Evolutionary conservation across 306 rosid genomes (phyloP), one percentile per base, ranked within the genome.

Genomic region (Lathyrus oleraceus): DNA sequence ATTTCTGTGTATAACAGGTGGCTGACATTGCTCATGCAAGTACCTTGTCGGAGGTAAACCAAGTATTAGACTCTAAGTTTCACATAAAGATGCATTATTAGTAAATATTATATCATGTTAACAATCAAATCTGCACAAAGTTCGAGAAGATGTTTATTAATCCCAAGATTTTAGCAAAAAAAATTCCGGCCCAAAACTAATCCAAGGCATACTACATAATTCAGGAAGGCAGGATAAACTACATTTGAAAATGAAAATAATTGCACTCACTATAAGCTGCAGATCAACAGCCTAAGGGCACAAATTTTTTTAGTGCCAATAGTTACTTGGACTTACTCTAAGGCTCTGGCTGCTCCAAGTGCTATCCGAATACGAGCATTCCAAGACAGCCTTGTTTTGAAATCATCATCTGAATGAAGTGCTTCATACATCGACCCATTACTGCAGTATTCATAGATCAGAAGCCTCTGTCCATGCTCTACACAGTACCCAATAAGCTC

Each of bases 271-370:
- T 57, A 25, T 57, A 57, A 56, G 62, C 39, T 27, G n/a, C 62
- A 13, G 28, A 14, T 56, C 38, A 17, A 61, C 3, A 10, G 20
- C 48, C 32, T 15, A 0, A 0, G 49, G 52, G 30, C n/a, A 59
- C 36, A 8, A 17, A 11, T 51, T 56, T 42, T 76, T 64, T 21
- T n/a, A 28, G 5, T 58, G 42, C 52, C 20, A 70, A 47, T 44
- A 35, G 44, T 69, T 75, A 40, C 58, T 58, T 65, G 56, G 66
- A 85, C 96, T 86, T 85, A 92, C 98, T 90, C 96, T 51, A 93
- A 83, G 43, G 96, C 96, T 85, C 96, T 86, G 72, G 98, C 96
- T 60, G 98, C 90, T 45, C 84, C 93, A n/a, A 93, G 96, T 68
- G 98, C 96, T 87, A 90, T 84, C 82, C 84, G 84, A 79, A 88